Base-by-base conservation (phyloP, 2,329 filamentous ascomycete species). In the Fusarium citri region DNA sequence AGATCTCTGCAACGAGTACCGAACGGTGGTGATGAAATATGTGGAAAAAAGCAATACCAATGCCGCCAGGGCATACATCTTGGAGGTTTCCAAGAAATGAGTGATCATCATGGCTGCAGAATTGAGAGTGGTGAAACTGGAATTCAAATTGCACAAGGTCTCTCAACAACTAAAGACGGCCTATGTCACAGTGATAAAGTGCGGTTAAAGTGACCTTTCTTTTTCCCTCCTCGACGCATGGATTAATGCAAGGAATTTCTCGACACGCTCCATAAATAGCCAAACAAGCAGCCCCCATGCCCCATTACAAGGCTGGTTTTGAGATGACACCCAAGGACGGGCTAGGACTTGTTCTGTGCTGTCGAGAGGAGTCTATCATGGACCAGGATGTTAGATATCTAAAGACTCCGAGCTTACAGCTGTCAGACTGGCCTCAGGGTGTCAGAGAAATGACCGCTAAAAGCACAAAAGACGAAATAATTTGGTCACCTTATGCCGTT, bases 1-100 rank as follows among this genome's bases (percentile, higher is more conserved):
- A 15, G 54, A 47, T 11, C 66, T 40, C 43, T 72, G 69, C 25
- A 69, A 12, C 11, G 41, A 57, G 46, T 64, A 72, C 0, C 69
- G 69, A 62, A 69, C 26, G 5, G 60, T 66, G 12, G 69, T 72
- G 22, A 71, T 54, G 16, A 48, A 71, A 25, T 71, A 58, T 22
- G 68, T 72, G 1, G 51, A 66, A 1, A 71, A 47, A 16, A 72
- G n/a, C 2, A 72, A n/a, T 2, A 69, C 6, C n/a, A 72, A n/a
- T 2, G 23, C 51, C 22, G 45, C 26, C 15, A 71, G 23, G 34
- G 41, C 37, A 30, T 68, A 20, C 8, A 25, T 45, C 10, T 37
- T 51, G 3, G 59, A 48, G 5, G 37, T 34, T 20, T 45, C 30
- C 4, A 68, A 14, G 5, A 12, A 23, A 22, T 34, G 22, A 31